phyloP scores from a whole-genome alignment of 306 rosid genomes.

The Quercus bicolor region DNA sequence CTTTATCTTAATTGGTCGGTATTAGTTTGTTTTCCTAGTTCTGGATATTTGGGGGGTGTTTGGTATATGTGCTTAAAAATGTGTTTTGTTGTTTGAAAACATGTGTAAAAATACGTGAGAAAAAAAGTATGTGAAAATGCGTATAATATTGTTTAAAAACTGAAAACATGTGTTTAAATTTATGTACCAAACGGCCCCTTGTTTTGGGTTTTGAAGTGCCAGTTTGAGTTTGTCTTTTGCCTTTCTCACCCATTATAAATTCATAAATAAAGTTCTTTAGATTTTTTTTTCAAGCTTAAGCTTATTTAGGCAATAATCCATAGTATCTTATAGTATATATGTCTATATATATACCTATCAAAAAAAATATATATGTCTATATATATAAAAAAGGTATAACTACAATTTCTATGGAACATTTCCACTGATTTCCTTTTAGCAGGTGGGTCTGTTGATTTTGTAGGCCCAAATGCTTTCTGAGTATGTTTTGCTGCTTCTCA shows the following conservation, averaged over 20 bases:
- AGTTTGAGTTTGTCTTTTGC: background rate
- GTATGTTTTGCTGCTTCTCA: background rate
- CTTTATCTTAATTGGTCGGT: constrained; percentile 62
- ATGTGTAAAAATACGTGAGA: too few relatives aligned
- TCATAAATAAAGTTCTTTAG: background rate
- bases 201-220: background rate
- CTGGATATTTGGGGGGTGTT: background rate
- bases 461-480: background rate
- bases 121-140: too few relatives aligned
- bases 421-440: background rate
- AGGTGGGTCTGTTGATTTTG: background rate
- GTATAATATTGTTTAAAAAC: too few relatives aligned
- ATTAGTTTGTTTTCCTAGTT: constrained; percentile 28
- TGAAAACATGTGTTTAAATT: too few relatives aligned
- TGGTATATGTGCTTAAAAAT: too few relatives aligned
- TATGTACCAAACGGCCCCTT: too few relatives aligned
- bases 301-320: background rate
- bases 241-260: background rate
- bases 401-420: background rate
- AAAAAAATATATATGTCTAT: too few relatives aligned
- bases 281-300: background rate
- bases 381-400: too few relatives aligned
- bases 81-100: too few relatives aligned
- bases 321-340: background rate
- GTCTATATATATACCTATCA: too few relatives aligned